Evolutionary conservation across 106 monocot species (phyloP), one percentile per base, ranked within the genome.

Genomic region (Dendrobium huoshanense): DNA sequence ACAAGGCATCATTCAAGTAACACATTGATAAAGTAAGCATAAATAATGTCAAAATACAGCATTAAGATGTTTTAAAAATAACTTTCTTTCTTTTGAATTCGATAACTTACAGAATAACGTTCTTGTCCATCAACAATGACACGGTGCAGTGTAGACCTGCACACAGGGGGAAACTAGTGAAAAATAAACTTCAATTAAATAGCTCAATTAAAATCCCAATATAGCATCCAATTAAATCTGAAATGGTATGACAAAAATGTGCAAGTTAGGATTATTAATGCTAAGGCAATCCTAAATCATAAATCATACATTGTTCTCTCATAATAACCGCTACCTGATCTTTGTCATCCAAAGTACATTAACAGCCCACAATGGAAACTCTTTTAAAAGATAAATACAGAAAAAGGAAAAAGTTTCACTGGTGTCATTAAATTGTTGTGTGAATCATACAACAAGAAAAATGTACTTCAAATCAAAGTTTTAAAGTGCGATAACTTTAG

Each of bases 141-240:
- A 55, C 93, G 86, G 79, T 96, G 96, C 85, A 96, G 82, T 55
- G 96, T 96, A 55, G 96, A 96, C 83, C 96, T 96, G 77, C 77
- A 81, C 41, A 1, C 10, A 75, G 5, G 49, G 0, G 10, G 9
- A 65, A 65, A 65, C 25, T 65, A 3, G 64, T 65, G 64, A 65
- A 65, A 51, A 11, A 51, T 13, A 51, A 45, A 45, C 45, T 45
- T 45, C 51, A 51, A 51, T 51, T 16, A 51, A 51, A 51, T 51
- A 51, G 51, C 25, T 65, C 25, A 65, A 9, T 24, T 2, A 9
- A 65, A 25, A 22, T 22, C 64, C 22, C n/a, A 65, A 25, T 7
- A 65, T 65, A 25, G 1, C 24, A 24, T 24, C 25, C 22, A 65
- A 25, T 10, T 65, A 65, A 24, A 24, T 24, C 24, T 55, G 44